Base-by-base conservation (phyloP, 225 moss, liverwort and hornwort genomes). In the Takakia lepidozioides region DNA sequence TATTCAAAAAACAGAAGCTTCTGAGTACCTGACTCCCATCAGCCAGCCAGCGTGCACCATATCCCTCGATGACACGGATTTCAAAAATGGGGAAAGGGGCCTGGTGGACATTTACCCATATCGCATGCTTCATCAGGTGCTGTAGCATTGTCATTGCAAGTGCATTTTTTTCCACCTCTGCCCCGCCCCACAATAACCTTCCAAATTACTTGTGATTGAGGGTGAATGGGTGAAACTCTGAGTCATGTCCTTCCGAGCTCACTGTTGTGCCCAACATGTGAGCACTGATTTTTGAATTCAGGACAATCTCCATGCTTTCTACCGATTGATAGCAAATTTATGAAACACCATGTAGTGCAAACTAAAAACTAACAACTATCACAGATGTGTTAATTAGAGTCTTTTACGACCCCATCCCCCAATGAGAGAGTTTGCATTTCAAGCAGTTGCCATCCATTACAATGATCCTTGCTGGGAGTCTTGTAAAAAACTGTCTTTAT, bases 21-120 rank as follows among this genome's bases (percentile, higher is more conserved):
- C 25, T n/a, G n/a, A 45, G 34, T 76, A 98, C 91, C 91, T 87
- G 75, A 59, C 60, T 91, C 32, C 91, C 91, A 65, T 91, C 87
- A 55, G 76, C 80, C 46, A 62, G 57, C 98, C 91, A 98, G 22
- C 91, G 87, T 41, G 85, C 91, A 46, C 87, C 98, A 53, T 91
- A 98, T 45, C 81, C 91, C 56, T 82, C 85, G 38, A 22, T 54
- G 10, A 87, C 85, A 38, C 91, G 85, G 22, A 91, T 71, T 59
- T 91, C 98, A 64, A 98, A 91, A 5, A 85, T 63, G 25, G 74
- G 65, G 24, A 79, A 56, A 10, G 85, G 87, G 56, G 83, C 80
- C 22, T 57, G 62, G 46, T 98, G 91, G 32, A 79, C 66, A 54
- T 98, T 98, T 67, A 98, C 67, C 91, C 98, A 91, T 30, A 81